Conservation (phyloP, 1,284 basidiomycete species). For the Grifola frondosa region DNA sequence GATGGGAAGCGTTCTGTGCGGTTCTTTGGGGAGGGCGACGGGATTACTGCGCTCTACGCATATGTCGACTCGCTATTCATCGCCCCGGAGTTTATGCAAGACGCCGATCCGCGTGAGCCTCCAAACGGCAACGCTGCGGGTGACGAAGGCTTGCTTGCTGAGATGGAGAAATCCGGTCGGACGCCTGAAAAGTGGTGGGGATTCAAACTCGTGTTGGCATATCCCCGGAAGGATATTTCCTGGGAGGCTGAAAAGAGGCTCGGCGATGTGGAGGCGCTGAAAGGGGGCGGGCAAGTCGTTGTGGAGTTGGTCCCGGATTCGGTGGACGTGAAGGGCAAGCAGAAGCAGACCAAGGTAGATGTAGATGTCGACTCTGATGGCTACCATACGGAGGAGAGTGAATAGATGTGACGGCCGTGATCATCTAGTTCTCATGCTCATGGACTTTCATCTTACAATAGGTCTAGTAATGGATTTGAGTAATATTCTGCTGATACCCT, state of each 20-base stretch:
- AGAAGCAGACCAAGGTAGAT: slow-evolving; percentile 16
- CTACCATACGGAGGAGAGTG: slow-evolving; percentile 63
- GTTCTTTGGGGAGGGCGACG: slow-evolving; percentile 50
- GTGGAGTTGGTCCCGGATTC: slow-evolving; percentile 51
- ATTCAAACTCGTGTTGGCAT: slow-evolving; percentile 69
- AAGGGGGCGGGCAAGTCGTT: slow-evolving; percentile 68
- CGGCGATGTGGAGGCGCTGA: slow-evolving; percentile 51
- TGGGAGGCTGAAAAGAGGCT: slow-evolving; percentile 48
- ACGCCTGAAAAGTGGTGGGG: slow-evolving; percentile 59
- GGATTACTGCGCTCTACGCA: slow-evolving; percentile 65
- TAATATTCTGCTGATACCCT: no score
- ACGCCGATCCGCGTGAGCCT: slow-evolving; percentile 43
- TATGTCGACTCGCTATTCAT: slow-evolving; percentile 62
- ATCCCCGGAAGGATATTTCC: slow-evolving; percentile 65
- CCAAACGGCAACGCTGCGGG: slow-evolving; percentile 34
- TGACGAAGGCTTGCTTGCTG: slow-evolving; percentile 41
- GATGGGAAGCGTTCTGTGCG: slow-evolving; percentile 61
- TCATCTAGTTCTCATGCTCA: no score
- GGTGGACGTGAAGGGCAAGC: slow-evolving; percentile 21
- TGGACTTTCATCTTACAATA: no score
- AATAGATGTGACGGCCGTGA: slow-evolving; percentile 31
- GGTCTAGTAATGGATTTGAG: no score
- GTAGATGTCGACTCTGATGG: slow-evolving; percentile 46
- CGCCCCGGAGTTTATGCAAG: slow-evolving; percentile 33
- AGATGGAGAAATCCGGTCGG: slow-evolving; percentile 34